These are phyloP conservation scores for Tolypocladium ovalisporum DNA, from an alignment of 2,329 filamentous ascomycete species.

Conservation along the genomic window DNA sequence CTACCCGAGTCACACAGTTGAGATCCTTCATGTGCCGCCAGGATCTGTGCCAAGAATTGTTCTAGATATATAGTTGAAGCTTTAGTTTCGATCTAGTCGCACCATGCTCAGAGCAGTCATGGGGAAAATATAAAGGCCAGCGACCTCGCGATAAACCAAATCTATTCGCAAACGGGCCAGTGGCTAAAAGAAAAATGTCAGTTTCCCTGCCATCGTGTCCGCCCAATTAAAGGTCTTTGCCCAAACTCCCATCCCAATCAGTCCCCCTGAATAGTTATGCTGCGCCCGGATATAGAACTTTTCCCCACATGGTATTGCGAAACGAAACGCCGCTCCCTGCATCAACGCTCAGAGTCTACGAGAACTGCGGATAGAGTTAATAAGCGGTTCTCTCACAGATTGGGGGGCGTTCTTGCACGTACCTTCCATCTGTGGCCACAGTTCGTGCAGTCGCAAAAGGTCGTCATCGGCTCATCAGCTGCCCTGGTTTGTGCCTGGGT, in stretches of 20 bases:
- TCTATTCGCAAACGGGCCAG: not conserved
- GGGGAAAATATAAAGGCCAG: not conserved
- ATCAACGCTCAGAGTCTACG: slow-evolving; percentile 6
- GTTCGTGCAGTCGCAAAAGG: slow-evolving; percentile 60
- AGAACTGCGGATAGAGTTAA: slow-evolving; percentile 8
- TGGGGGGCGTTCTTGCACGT: slow-evolving; percentile 15
- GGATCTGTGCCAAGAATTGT: not conserved
- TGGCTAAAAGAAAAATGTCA: not conserved
- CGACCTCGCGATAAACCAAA: not conserved
- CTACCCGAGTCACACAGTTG: slow-evolving; percentile 15
- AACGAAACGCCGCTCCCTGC: slow-evolving; percentile 9
- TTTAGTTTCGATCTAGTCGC: not conserved
- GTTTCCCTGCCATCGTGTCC: not conserved
- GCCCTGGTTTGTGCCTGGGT: slow-evolving; percentile 89
- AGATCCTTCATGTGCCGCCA: not conserved
- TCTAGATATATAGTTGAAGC: not conserved
- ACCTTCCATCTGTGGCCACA: slow-evolving; percentile 67
- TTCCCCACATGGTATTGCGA: not conserved
- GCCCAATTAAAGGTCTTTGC: not conserved
- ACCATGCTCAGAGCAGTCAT: not conserved
- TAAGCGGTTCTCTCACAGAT: no score
- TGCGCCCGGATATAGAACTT: not conserved
- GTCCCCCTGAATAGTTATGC: not conserved
- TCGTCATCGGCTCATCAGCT: slow-evolving; percentile 88
- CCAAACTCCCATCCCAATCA: not conserved